A percentile compares a stretch with the other conserved stretches of the same genome.
Conservation (phyloP, 2,329 filamentous ascomycete species). For the Teratosphaeria gauchensis region DNA sequence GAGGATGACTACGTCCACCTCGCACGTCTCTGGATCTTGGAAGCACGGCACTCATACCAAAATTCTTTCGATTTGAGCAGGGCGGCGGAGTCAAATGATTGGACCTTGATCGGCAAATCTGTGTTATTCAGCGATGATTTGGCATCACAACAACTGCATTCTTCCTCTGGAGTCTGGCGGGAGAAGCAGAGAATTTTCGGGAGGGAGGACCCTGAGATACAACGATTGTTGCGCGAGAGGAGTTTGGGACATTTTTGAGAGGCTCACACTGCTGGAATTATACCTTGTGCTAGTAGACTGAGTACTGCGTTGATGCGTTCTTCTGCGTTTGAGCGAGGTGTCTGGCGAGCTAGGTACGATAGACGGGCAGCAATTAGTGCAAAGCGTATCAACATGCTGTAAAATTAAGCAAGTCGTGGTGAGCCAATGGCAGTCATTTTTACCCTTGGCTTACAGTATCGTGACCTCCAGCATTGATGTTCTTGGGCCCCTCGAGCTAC, state of each 20-base stretch:
- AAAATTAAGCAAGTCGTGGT: not conserved
- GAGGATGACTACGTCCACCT: constrained; percentile 22
- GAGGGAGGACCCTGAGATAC: constrained; percentile 10
- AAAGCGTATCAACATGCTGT: not conserved
- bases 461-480: not conserved
- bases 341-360: not conserved
- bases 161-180: constrained; percentile 10
- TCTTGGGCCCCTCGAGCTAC: not conserved
- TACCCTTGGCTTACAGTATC: not conserved
- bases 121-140: constrained; percentile 31
- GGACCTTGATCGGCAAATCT: constrained; percentile 32
- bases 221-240: constrained; percentile 7
- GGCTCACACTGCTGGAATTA: not conserved
- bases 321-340: constrained; percentile 1
- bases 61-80: constrained; percentile 6
- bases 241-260: constrained; percentile 2
- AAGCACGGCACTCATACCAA: constrained; percentile 12
- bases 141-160: constrained; percentile 16
- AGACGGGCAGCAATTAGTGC: not conserved
- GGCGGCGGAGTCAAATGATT: constrained; percentile 19
- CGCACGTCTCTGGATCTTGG: constrained; percentile 29
- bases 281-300: constrained; percentile 3
- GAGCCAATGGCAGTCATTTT: not conserved
- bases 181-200: constrained; percentile 15
- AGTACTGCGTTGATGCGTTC: not conserved